Conservation (phyloP, 495 filamentous ascomycete species). For the Aspergillus wentii region DNA sequence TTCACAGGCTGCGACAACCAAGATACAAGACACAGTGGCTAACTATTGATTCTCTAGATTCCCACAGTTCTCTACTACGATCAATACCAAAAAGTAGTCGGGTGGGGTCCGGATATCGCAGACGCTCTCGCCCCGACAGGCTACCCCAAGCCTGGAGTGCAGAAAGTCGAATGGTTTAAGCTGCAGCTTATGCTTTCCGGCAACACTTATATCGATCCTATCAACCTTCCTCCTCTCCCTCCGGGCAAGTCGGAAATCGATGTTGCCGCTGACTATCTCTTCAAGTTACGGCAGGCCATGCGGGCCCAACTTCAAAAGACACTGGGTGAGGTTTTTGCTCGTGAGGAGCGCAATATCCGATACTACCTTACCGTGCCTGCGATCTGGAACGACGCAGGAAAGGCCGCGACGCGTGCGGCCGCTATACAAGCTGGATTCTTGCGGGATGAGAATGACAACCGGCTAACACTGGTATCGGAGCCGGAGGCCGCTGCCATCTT, state of each 20-base stretch:
- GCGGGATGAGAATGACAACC: conserved; percentile 72
- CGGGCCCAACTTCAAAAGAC: conserved; percentile 71
- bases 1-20: too few relatives aligned
- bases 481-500: conserved; percentile 76
- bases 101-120: conserved; percentile 77
- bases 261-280: conserved; percentile 75
- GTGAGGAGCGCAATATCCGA: conserved; percentile 73
- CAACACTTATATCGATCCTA: conserved; percentile 78
- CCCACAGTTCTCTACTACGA: conserved; percentile 79
- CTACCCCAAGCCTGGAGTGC: conserved; percentile 73
- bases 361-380: conserved; percentile 75
- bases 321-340: conserved; percentile 69
- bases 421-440: conserved; percentile 75
- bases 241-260: conserved; percentile 78
- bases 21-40: too few relatives aligned
- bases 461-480: conserved; percentile 69
- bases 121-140: conserved; percentile 74
- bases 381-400: conserved; percentile 79
- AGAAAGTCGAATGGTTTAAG: conserved; percentile 85
- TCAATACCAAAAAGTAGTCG: conserved; percentile 77
- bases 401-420: conserved; percentile 70
- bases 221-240: conserved; percentile 72
- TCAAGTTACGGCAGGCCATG: conserved; percentile 75
- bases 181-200: conserved; percentile 76
- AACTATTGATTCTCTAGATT: too few relatives aligned